Evolutionary conservation across 345 rosid species (phyloP).

Genomic region (Populus simonii): DNA sequence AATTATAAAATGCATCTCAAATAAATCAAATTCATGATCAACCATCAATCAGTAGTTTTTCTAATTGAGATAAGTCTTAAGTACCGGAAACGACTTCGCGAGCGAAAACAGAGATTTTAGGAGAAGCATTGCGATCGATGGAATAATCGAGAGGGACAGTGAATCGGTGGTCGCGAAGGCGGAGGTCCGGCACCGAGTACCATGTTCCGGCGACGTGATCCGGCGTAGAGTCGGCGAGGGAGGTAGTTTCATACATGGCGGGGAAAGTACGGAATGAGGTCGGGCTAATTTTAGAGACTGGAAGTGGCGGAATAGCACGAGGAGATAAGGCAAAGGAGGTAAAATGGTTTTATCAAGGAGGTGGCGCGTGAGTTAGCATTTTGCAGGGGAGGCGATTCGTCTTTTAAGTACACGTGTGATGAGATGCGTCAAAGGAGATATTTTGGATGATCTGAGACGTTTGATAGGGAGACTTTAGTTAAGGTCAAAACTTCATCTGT

Average conservation of each 20-base stretch:
- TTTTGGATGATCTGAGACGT: not conserved
- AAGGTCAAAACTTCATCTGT: not conserved
- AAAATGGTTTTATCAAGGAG: conserved; percentile 11
- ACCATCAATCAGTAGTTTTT: not conserved
- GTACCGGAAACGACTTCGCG: conserved; percentile 84
- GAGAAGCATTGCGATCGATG: conserved; percentile 27
- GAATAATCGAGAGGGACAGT: conserved; percentile 76
- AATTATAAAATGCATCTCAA: not conserved
- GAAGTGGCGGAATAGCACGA: conserved; percentile 9
- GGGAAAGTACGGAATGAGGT: conserved; percentile 10
- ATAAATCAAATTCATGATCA: not conserved
- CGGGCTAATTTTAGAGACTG: conserved; percentile 16
- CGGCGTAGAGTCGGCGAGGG: conserved; percentile 16
- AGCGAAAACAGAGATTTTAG: conserved; percentile 66
- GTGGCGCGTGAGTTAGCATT: conserved; percentile 40
- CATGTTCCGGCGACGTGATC: conserved; percentile 60
- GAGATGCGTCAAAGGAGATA: not conserved
- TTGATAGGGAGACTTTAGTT: not conserved
- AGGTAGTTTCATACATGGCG: conserved; percentile 37
- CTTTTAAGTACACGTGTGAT: not conserved
- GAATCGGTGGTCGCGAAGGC: conserved; percentile 79
- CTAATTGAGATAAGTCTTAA: not conserved
- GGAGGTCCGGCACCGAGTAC: conserved; percentile 81
- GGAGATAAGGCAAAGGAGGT: conserved; percentile 10
- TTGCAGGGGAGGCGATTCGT: not conserved